Base-by-base conservation (phyloP, 1,284 basidiomycete species). In the Sphagnurus paluster region DNA sequence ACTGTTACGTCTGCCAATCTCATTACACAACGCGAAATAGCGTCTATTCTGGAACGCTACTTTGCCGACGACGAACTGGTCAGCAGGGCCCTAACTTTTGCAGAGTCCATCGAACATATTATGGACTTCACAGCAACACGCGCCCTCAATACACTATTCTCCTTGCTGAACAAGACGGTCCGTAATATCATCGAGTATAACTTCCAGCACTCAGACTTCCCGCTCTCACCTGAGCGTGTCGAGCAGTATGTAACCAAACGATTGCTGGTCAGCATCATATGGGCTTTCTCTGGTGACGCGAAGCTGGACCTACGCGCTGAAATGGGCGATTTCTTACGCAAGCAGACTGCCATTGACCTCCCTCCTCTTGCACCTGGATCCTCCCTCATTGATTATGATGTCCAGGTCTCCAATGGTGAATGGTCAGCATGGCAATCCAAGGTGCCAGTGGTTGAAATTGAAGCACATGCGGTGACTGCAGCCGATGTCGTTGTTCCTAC, bases 401-500 rank as follows among this genome's bases (percentile, higher is more conserved):
- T 99, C 7, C 90, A 95, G 56, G 84, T 97, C 8, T 63, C 77
- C 17, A 87, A 75, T 32, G 90, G 89, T 16, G 92, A 95, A 55
- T 99, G 96, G 96, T 72, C 83, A 21, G 72, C 89, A 16, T 99
- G 97, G 97, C 89, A 94, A 55, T 80, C 87, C 25, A 79, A 87
- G 50, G 97, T 99, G 0, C 96, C 96, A 0, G 84, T 86, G 32
- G 90, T 99, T 58, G 97, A 99, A 62, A 95, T 99, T 50, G 97
- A 99, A 58, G 90, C 96, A 0, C 94, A 97, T 59, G 85, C 92
- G 1, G 93, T 99, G 50, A 96, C 93, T 2, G 90, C 94, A 2
- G 86, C 96, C 4, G 97, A 99, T 61, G 84, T 98, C 2, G 97
- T 99, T 54, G 93, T 99, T 25, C 97, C 98, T 1, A 99, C 97